Evolutionary conservation across 1,284 basidiomycete species (phyloP).

Genomic region (Mrakiaceae sp.): DNA sequence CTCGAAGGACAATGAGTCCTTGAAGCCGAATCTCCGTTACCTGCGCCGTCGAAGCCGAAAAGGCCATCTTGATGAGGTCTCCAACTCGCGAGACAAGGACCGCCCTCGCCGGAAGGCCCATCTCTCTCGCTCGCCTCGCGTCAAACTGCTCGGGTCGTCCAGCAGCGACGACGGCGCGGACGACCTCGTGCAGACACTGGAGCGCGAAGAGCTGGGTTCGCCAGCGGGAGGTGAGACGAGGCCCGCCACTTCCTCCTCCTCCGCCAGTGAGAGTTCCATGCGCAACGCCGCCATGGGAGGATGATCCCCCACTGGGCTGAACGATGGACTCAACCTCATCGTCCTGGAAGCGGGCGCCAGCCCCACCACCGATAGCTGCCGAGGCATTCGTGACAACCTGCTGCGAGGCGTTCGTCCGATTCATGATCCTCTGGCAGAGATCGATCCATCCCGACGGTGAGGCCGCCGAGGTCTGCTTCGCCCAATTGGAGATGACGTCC

Average conservation of each 20-base stretch:
- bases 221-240: constrained; percentile 65
- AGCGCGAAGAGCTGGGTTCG: constrained; percentile 92
- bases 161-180: constrained; percentile 58
- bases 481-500: constrained; percentile 89
- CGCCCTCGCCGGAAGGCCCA: constrained; percentile 26
- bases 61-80: constrained; percentile 95
- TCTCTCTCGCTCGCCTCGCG: constrained; percentile 46
- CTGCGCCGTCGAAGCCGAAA: constrained; percentile 89
- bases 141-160: constrained; percentile 74
- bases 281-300: constrained; percentile 6
- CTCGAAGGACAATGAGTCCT: constrained; percentile 75
- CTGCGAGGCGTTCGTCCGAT: constrained; percentile 67
- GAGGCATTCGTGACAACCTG: constrained; percentile 50
- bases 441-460: constrained; percentile 98
- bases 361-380: constrained; percentile 21
- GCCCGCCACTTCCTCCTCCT: constrained; percentile 30
- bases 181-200: constrained; percentile 82
- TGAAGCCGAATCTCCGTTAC: constrained; percentile 92
- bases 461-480: constrained; percentile 82
- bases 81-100: constrained; percentile 32
- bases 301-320: constrained; percentile 24
- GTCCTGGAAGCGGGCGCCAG: constrained; percentile 52
- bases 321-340: constrained; percentile 87
- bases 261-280: constrained; percentile 27
- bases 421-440: constrained; percentile 93